Percentiles rank a stretch among this genome's conserved stretches.
phyloP scores from a whole-genome alignment of 2,329 filamentous ascomycete genomes.

The Xylariales sp. region DNA sequence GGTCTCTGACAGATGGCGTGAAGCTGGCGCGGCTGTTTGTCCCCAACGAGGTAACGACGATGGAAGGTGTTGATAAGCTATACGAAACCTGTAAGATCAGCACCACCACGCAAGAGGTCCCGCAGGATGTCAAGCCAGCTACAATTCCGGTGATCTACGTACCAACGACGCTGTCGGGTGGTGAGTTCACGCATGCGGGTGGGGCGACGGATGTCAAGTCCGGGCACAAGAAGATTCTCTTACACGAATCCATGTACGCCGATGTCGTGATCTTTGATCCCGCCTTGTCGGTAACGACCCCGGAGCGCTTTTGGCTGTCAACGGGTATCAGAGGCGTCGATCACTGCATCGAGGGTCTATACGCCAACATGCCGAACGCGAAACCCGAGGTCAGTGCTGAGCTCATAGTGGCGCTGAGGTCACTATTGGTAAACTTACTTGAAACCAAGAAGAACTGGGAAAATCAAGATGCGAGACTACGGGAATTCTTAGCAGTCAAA shows the following conservation, averaged over 20 bases:
- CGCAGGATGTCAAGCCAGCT: constrained; percentile 15
- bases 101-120: background rate
- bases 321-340: constrained; percentile 18
- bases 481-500: constrained; percentile 11
- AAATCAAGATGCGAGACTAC: constrained; percentile 16
- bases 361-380: constrained; percentile 6
- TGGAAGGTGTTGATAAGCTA: constrained; percentile 11
- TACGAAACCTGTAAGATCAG: constrained; percentile 9
- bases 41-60: constrained; percentile 13
- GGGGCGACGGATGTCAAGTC: constrained; percentile 31
- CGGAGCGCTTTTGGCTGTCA: constrained; percentile 17
- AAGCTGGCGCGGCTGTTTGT: constrained; percentile 22
- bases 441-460: constrained; percentile 13
- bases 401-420: constrained; percentile 7
- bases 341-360: constrained; percentile 16
- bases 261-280: constrained; percentile 17
- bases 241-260: constrained; percentile 14
- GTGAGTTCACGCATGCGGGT: constrained; percentile 33
- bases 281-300: constrained; percentile 15
- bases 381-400: constrained; percentile 5
- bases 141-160: constrained; percentile 32
- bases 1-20: constrained; percentile 26
- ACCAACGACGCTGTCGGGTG: constrained; percentile 36
- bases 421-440: constrained; percentile 12
- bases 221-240: constrained; percentile 15